Evolutionary conservation across 169 alveolate species (phyloP), one percentile per base, ranked within the genome.

Genomic region (Blepharisma undulans): DNA sequence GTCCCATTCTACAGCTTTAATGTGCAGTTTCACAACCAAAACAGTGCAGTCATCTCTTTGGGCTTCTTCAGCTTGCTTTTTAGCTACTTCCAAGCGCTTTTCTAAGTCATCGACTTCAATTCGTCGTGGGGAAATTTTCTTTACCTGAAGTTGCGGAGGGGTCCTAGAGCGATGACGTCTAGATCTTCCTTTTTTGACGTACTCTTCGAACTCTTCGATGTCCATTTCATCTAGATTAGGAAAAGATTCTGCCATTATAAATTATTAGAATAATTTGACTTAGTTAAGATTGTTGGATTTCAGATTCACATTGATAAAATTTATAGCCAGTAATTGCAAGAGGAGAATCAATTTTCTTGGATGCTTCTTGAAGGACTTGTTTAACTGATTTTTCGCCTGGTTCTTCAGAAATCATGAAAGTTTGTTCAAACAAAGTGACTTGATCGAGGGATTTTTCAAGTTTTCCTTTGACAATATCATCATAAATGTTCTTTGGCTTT

Each of bases 11-110:
- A 95, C 98, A 14, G 99, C 99, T 78, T 97, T 96, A 77, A 97
- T 93, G 81, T 97, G 96, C 87, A 99, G 93, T 92, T 99, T 97
- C 87, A 97, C 93, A 90, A 99, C 99, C 91, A 99, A 95, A 34
- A 99, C 99, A 1, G 99, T 99, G 91, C 99, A 93, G 95, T 99
- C 99, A 92, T 98, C 99, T 77, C 99, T 97, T 92, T 98, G 98
- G 30, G 99, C 99, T 95, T 98, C 99, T 96, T 98, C 99, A 0
- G 90, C 90, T 86, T 86, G 90, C 8, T 22, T 27, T 72, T 86
- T 86, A 14, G 90, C 90, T 12, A 29, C 71, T 22, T 66, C 82
- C 19, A 86, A 66, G 7, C 90, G 32, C 61, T 86, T 86, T 86
- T 86, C 90, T 29, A 86, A 36, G 34, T 86, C 90, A n/a, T 86